Conservation (phyloP, 225 moss, liverwort and hornwort genomes). For the Anthoceros angustus region DNA sequence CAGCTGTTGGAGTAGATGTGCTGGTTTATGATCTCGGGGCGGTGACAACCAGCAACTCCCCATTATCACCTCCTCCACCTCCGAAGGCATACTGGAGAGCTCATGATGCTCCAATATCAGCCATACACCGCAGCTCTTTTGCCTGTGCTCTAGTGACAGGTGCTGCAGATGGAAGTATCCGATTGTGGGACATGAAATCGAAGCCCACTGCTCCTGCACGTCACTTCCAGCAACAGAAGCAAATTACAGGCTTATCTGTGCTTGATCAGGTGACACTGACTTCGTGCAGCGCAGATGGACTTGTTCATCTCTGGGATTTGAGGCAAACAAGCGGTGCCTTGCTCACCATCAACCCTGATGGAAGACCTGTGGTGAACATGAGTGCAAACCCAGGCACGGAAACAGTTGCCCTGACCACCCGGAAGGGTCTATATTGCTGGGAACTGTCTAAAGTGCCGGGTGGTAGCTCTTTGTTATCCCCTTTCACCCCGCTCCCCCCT, state of each 20-base stretch:
- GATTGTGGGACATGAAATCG: slow-evolving; percentile 51
- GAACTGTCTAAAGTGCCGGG: slow-evolving; percentile 37
- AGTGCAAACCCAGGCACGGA: slow-evolving; percentile 25
- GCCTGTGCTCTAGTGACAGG: slow-evolving; percentile 42
- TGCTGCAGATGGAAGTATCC: slow-evolving; percentile 40
- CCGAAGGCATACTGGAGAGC: slow-evolving; percentile 61
- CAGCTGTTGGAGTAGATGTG: slow-evolving; percentile 40
- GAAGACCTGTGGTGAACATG: slow-evolving; percentile 33
- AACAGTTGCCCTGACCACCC: slow-evolving; percentile 31
- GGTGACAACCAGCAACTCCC: slow-evolving; percentile 18
- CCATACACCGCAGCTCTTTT: slow-evolving; percentile 44
- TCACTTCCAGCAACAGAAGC: slow-evolving; percentile 36
- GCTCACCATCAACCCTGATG: slow-evolving; percentile 31
- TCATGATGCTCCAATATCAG: slow-evolving; percentile 41
- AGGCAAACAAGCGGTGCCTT: slow-evolving; percentile 25
- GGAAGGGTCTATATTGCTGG: slow-evolving; percentile 43
- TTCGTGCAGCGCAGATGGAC: slow-evolving; percentile 35
- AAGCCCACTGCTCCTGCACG: slow-evolving; percentile 39
- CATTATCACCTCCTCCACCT: slow-evolving; percentile 16
- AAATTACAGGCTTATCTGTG: slow-evolving; percentile 34
- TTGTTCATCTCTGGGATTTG: slow-evolving; percentile 42
- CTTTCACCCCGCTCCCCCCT: slow-evolving; percentile 38
- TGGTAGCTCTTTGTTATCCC: slow-evolving; percentile 30
- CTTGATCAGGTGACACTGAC: slow-evolving; percentile 39
- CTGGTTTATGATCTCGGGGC: slow-evolving; percentile 48